Evolutionary conservation across 441 rosid genomes (phyloP), one percentile per base, ranked within the genome.

Genomic region (Populus hybrid): DNA sequence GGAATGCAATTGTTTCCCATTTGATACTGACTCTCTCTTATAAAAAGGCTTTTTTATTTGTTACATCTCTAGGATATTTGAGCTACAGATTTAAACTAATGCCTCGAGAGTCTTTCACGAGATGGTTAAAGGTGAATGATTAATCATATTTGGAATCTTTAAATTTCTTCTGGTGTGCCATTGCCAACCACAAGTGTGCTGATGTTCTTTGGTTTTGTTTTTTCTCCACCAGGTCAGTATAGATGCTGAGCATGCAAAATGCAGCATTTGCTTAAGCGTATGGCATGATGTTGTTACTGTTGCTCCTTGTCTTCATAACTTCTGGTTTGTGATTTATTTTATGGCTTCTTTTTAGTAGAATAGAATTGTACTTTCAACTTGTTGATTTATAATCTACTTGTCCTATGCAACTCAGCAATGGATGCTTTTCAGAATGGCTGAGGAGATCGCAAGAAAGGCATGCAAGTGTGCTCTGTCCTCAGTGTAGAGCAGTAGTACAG

Each of bases 401-500:
- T 75, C 79, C 76, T 76, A 21, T 84, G 66, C 71, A 81, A 69
- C 77, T 74, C 88, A 96, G 99, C 84, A 96, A 96, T 79, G 98
- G 99, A 68, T 96, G 99, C 88, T 93, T 96, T 87, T 96, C 97
- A 6, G 97, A 94, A 84, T 96, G 98, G 99, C 80, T 96, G 84
- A 89, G 88, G 87, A 90, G 95, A 86, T 91, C 95, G 8, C 88
- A 90, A 83, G 87, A 83, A 67, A 96, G 85, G 82, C 94, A 78
- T 85, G 67, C 89, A 30, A 85, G 67, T 72, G 94, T 96, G n/a
- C 82, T 94, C 24, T 96, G 99, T 83, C 99, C 99, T 73, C 94
- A 94, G 57, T 96, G 99, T 82, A 89, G 99, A 86, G 97, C 94
- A 81, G 86, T 85, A 78, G 90, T 94, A 75, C 95, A 87, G 57